These are phyloP conservation scores for Diaporthe australafricana DNA, from an alignment of 2,329 filamentous ascomycete genomes.

Conservation along the genomic window DNA sequence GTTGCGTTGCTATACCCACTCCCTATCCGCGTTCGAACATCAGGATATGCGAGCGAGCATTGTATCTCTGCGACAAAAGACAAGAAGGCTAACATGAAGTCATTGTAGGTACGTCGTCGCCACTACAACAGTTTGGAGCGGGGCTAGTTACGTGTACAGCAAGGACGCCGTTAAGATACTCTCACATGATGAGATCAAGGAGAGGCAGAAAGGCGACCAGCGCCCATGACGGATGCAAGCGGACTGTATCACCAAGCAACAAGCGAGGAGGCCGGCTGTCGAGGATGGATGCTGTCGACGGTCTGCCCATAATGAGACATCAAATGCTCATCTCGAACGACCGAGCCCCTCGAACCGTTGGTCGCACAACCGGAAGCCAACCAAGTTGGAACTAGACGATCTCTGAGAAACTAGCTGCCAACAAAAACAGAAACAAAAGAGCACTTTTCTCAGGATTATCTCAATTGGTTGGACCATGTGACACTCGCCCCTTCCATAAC, in stretches of 20 bases:
- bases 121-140: conserved; percentile 91
- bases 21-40: neutral
- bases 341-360: neutral
- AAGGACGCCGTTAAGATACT: conserved; percentile 94
- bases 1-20: neutral
- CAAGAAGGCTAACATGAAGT: conserved; percentile 1
- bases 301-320: neutral
- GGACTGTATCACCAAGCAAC: neutral
- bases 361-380: neutral
- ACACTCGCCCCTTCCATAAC: neutral
- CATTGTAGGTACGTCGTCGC: conserved; percentile 81
- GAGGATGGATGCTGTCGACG: neutral
- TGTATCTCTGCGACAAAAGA: neutral
- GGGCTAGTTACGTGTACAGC: conserved; percentile 89
- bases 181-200: conserved; percentile 45
- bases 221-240: neutral
- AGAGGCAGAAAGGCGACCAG: conserved; percentile 38
- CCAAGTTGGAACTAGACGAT: neutral
- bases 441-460: neutral
- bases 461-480: no score
- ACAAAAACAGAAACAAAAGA: neutral
- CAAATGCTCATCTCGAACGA: neutral
- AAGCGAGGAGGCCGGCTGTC: neutral
- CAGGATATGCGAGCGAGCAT: neutral
- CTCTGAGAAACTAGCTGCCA: neutral